Percentiles rank a stretch among this genome's conserved stretches.
Evolutionary conservation across 164 flowering plant species (phyloP).

Genomic region (Nymphaea thermarum): DNA sequence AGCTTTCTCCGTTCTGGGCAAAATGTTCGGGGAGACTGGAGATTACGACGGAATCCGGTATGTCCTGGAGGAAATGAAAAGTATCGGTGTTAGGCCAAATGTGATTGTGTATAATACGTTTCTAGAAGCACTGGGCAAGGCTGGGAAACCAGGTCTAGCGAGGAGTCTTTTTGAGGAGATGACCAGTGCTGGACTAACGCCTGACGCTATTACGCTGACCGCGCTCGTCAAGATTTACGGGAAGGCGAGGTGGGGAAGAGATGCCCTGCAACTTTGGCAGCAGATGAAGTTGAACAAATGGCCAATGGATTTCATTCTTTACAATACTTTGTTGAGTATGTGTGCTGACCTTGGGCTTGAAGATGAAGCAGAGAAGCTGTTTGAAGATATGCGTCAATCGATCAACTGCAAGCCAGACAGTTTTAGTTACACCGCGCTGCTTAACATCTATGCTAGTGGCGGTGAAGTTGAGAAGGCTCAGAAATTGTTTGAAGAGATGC

Average conservation of each 20-base stretch:
- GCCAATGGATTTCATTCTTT: constrained; percentile 82
- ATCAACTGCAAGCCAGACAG: constrained; percentile 57
- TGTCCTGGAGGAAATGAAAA: constrained; percentile 77
- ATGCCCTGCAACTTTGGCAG: constrained; percentile 79
- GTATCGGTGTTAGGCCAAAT: constrained; percentile 66
- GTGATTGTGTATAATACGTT: constrained; percentile 77
- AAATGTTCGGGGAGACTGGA: constrained; percentile 88
- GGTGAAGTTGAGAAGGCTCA: constrained; percentile 70
- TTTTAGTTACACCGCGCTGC: constrained; percentile 88
- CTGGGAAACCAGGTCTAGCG: constrained; percentile 85
- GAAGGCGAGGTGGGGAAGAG: constrained; percentile 75
- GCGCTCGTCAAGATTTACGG: constrained; percentile 82
- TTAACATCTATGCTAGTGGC: constrained; percentile 74
- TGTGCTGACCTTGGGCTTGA: constrained; percentile 89
- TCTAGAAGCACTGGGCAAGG: constrained; percentile 85
- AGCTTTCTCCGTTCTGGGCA: constrained; percentile 64
- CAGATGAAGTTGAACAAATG: constrained; percentile 56
- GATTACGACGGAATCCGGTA: constrained; percentile 79
- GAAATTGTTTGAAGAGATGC: constrained; percentile 67
- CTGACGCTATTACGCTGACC: constrained; percentile 71
- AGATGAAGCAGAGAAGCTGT: constrained; percentile 83
- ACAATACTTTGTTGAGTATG: constrained; percentile 84
- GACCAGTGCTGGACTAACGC: constrained; percentile 52
- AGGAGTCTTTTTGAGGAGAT: constrained; percentile 71
- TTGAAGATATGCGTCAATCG: constrained; percentile 64